These are phyloP conservation scores for Clonostachys sp. DNA, from an alignment of 2,329 filamentous ascomycete species.

Conservation along the genomic window DNA sequence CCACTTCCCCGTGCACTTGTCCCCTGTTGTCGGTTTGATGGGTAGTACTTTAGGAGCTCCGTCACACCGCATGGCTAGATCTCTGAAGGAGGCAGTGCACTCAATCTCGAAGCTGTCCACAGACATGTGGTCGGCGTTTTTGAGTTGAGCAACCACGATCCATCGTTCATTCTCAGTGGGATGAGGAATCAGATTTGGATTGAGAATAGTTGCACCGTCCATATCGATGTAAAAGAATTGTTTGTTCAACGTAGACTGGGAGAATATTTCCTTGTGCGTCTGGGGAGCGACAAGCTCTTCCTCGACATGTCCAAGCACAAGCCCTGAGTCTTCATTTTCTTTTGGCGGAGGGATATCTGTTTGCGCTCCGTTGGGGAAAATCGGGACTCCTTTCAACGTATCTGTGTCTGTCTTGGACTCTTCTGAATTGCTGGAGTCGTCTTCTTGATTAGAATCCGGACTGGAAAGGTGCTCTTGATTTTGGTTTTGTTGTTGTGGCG, in stretches of 20 bases:
- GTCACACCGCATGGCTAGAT: slow-evolving; percentile 34
- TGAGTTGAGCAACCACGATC: slow-evolving; percentile 43
- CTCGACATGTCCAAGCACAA: too few species aligned
- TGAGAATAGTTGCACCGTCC: slow-evolving; percentile 32
- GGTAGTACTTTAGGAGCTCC: slow-evolving; percentile 33
- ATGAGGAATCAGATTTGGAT: slow-evolving; percentile 56
- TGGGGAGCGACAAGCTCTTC: too few species aligned
- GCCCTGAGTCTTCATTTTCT: too few species aligned
- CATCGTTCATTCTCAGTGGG: slow-evolving; percentile 39
- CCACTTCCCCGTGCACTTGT: slow-evolving; percentile 38
- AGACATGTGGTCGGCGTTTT: slow-evolving; percentile 18
- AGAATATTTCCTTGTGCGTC: neutral
- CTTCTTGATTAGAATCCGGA: too few species aligned
- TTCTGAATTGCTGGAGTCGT: too few species aligned
- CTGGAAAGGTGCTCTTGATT: too few species aligned
- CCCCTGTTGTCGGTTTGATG: slow-evolving; percentile 36
- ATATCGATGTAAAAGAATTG: slow-evolving; percentile 47
- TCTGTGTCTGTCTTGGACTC: too few species aligned
- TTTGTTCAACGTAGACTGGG: slow-evolving; percentile 34
- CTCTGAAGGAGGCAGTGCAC: slow-evolving; percentile 43
- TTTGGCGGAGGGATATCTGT: too few species aligned
- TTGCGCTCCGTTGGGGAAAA: too few species aligned
- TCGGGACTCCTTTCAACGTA: too few species aligned
- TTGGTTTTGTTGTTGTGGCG: too few species aligned
- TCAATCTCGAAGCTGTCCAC: slow-evolving; percentile 36